These are phyloP conservation scores for Henckelia pumila DNA, from an alignment of 257 asterid genomes.

Conservation along the genomic window DNA sequence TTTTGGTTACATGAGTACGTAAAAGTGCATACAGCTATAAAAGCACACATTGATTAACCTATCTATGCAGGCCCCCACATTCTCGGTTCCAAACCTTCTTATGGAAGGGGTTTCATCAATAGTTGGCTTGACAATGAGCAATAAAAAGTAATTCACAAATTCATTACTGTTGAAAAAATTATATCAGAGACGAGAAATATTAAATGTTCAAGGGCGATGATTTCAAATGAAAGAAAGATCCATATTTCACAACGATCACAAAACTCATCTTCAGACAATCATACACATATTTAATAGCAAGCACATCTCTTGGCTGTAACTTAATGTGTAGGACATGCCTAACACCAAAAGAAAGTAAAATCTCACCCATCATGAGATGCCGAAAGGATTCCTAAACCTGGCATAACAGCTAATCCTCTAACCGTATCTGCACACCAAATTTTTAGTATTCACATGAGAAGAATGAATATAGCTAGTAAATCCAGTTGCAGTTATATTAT, in stretches of 20 bases:
- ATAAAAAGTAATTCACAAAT: background rate
- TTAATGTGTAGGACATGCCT: constrained; percentile 3
- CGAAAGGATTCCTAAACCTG: constrained; percentile 79
- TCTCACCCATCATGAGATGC: constrained; percentile 97
- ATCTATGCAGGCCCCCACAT: background rate
- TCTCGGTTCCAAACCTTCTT: background rate
- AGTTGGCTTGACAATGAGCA: background rate
- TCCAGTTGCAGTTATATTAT: background rate
- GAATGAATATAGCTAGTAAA: background rate
- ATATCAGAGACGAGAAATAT: background rate
- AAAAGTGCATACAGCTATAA: background rate
- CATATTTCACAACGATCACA: background rate
- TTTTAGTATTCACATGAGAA: background rate
- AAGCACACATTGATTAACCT: background rate
- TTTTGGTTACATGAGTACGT: background rate
- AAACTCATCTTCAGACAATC: constrained; percentile 14
- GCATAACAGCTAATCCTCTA: constrained; percentile 85
- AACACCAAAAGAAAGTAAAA: constrained; percentile 16
- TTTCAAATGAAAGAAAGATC: background rate
- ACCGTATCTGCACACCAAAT: constrained; percentile 70
- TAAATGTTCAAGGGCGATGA: background rate
- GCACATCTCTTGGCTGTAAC: constrained; percentile 7
- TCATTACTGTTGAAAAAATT: background rate
- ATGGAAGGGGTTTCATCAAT: background rate
- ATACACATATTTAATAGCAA: constrained; percentile 4